Conservation (phyloP, 768 basidiomycete species). For the Amanita muscaria region DNA sequence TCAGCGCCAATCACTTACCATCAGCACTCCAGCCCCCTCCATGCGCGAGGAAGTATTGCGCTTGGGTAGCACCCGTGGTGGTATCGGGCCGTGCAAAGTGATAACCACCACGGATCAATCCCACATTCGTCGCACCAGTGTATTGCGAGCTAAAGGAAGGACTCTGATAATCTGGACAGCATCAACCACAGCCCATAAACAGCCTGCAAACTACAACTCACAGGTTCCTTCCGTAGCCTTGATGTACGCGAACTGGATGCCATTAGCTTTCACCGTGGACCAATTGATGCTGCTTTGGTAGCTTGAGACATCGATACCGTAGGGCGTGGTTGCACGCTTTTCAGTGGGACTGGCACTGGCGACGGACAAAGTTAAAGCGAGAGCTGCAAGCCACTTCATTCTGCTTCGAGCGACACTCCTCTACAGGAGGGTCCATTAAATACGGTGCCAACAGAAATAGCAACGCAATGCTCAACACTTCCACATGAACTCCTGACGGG, state of each 20-base stretch:
- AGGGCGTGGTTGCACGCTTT: slow-evolving; percentile 21
- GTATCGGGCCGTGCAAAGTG: slow-evolving; percentile 51
- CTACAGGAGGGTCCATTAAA: neutral
- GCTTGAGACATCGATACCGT: slow-evolving; percentile 49
- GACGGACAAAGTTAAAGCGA: slow-evolving; percentile 1
- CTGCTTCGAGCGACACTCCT: neutral
- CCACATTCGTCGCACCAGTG: slow-evolving; percentile 43
- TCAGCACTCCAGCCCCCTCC: slow-evolving; percentile 53
- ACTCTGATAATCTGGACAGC: slow-evolving; percentile 30
- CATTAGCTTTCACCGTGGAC: slow-evolving; percentile 40
- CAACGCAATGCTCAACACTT: no score
- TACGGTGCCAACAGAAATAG: no score
- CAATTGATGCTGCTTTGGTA: slow-evolving; percentile 44
- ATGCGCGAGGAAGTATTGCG: slow-evolving; percentile 46
- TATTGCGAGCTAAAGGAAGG: slow-evolving; percentile 43
- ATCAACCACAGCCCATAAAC: neutral
- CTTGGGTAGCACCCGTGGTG: slow-evolving; percentile 50
- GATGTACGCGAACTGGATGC: slow-evolving; percentile 50
- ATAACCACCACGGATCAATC: slow-evolving; percentile 51
- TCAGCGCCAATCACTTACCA: slow-evolving; percentile 16
- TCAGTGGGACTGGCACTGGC: slow-evolving; percentile 1
- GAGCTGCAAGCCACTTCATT: slow-evolving; percentile 6
- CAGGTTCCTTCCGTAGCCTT: slow-evolving; percentile 61
- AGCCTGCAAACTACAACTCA: slow-evolving; percentile 15
- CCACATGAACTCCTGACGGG: no score